phyloP scores from a whole-genome alignment of 331 rosid genomes.

The Malus hybrid region DNA sequence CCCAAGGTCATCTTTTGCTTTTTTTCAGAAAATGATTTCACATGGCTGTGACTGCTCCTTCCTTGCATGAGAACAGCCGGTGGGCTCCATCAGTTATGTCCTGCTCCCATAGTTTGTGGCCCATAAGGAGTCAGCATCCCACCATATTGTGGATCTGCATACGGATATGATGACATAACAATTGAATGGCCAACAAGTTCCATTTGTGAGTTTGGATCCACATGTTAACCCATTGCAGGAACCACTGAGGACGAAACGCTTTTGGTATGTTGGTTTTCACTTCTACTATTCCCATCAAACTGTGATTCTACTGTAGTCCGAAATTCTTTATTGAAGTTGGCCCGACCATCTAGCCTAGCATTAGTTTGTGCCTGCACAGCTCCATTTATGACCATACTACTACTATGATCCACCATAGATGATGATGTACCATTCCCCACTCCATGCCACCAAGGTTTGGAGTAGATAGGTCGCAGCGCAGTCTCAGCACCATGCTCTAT shows the following conservation, averaged over 20 bases:
- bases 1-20: too few relatives aligned
- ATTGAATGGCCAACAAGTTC: conserved; percentile 64
- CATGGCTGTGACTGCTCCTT: too few relatives aligned
- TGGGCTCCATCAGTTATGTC: too few relatives aligned
- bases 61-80: too few relatives aligned
- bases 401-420: conserved; percentile 32
- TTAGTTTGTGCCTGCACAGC: conserved; percentile 15
- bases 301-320: conserved; percentile 28
- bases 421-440: conserved; percentile 29
- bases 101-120: conserved; percentile 36
- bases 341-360: conserved; percentile 22
- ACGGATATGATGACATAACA: conserved; percentile 63
- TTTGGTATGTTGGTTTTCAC: conserved; percentile 32
- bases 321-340: conserved; percentile 20
- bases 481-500: conserved; percentile 21
- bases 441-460: conserved; percentile 67
- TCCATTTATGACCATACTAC: conserved; percentile 29
- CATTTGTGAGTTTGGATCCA: conserved; percentile 40
- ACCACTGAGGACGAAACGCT: conserved; percentile 26
- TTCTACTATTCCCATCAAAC: conserved; percentile 26
- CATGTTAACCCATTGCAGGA: conserved; percentile 37
- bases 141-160: conserved; percentile 51
- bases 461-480: conserved; percentile 32
- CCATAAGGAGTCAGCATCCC: conserved; percentile 47
- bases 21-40: too few relatives aligned